phyloP scores from a whole-genome alignment of 1,284 basidiomycete species.

The Coriolopsis trogii region DNA sequence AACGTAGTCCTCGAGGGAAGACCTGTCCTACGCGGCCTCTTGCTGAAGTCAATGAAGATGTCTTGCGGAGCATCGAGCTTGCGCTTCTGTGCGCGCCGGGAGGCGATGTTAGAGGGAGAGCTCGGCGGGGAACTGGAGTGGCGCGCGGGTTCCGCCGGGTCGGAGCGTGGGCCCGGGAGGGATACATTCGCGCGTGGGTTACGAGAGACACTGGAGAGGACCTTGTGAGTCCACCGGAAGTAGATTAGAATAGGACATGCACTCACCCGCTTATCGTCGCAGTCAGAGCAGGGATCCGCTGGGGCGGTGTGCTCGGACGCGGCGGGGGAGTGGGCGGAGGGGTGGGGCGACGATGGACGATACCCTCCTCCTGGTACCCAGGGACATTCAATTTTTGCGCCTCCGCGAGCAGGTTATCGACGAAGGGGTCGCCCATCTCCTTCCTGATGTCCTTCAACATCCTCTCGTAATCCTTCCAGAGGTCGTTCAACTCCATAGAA shows the following conservation, averaged over 20 bases:
- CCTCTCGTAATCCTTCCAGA: not conserved
- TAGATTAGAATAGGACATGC: too few relatives aligned
- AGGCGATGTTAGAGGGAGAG: not conserved
- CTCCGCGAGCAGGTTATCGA: not conserved
- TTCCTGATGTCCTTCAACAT: not conserved
- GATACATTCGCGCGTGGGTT: not conserved
- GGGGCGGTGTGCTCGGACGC: not conserved
- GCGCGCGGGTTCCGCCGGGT: not conserved
- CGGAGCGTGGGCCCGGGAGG: not conserved
- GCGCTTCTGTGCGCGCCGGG: constrained; percentile 3
- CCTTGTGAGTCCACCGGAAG: too few relatives aligned
- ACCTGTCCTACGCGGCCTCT: not conserved
- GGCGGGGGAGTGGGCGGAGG: not conserved
- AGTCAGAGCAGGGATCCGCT: not conserved
- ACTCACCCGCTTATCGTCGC: not conserved
- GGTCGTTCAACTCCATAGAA: constrained; percentile 5
- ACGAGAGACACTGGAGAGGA: not conserved
- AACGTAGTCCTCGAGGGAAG: not conserved
- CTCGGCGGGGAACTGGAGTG: not conserved
- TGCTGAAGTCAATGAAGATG: not conserved
- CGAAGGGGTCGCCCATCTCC: not conserved
- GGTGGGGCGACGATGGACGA: not conserved
- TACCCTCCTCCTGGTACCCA: not conserved
- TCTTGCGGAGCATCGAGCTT: not conserved
- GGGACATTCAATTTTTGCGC: not conserved